Base-by-base conservation (phyloP, 2,329 filamentous ascomycete species). In the Sclerotinia glacialis region DNA sequence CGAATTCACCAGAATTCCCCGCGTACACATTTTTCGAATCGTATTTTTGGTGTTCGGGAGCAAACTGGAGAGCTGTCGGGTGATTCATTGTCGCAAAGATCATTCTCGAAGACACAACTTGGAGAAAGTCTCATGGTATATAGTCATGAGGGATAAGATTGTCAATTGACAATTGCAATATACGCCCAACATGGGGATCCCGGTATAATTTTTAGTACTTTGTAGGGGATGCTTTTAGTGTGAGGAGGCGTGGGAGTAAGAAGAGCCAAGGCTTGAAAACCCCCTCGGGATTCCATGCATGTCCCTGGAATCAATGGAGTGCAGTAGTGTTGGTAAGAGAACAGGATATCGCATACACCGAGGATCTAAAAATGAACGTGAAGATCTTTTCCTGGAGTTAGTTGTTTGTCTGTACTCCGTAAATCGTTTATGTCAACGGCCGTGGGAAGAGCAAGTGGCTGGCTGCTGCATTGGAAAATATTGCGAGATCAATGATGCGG, bases 231-330 rank as follows among this genome's bases (percentile, higher is more conserved):
- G n/a, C 21, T 42, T 46, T 59, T 31, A 12, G 42, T 59, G 56
- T 59, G 56, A 42, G 42, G 56, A 42, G 42, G 56, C 44, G 56
- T 59, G 56, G 11, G 56, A 59, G 31, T 59, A 31, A 31, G 23
- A 56, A 56, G 53, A 42, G n/a, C 53, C 26, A 42, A 56, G n/a
- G n/a, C 16, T 37, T n/a, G n/a, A 12, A 54, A 16, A 55, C 6
- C 1, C 3, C 12, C 34, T 18, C 18, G 16, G n/a, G n/a, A n/a
- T 12, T 42, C 26, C n/a, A 56, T 56, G 53, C 53, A 26, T 37
- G 21, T 23, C 31, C 53, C 53, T 37, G 53, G n/a, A 37, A 28
- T 52, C 31, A 26, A 50, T 50, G n/a, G 46, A 5, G 46, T 23
- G n/a, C n/a, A 49, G 46, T 5, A 49, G n/a, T 49, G 8, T 28